Conservation (phyloP, 116 monocot species). For the Posidonia oceanica region DNA sequence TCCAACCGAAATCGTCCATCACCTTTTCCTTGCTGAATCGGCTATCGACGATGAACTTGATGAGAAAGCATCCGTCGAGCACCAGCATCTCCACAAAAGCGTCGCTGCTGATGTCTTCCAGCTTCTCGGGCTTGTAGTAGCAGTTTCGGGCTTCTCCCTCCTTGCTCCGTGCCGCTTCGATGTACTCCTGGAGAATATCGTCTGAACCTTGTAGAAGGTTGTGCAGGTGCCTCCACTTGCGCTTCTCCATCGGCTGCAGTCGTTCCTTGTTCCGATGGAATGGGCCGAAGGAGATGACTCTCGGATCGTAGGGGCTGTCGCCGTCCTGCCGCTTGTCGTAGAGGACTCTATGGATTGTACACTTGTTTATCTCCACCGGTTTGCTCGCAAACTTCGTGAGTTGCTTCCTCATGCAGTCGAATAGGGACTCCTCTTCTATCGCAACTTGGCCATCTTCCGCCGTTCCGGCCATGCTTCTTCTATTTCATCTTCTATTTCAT, state of each 20-base stretch:
- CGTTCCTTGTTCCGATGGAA: not conserved
- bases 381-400: not conserved
- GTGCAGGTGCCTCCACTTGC: not conserved
- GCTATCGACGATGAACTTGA: not conserved
- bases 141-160: not conserved
- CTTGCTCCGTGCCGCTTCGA: too few species aligned
- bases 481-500: too few species aligned
- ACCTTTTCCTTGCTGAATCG: not conserved
- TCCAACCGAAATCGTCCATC: not conserved
- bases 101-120: not conserved
- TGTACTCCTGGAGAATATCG: too few species aligned
- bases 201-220: not conserved
- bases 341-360: not conserved
- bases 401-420: not conserved
- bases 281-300: constrained; percentile 4
- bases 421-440: not conserved
- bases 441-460: not conserved
- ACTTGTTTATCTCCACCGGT: not conserved
- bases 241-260: not conserved
- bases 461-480: not conserved
- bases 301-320: not conserved
- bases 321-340: not conserved
- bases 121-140: not conserved
- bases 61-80: not conserved
- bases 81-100: not conserved